Evolutionary conservation across 2,329 filamentous ascomycete species (phyloP).

Genomic region (Penicillium freii): DNA sequence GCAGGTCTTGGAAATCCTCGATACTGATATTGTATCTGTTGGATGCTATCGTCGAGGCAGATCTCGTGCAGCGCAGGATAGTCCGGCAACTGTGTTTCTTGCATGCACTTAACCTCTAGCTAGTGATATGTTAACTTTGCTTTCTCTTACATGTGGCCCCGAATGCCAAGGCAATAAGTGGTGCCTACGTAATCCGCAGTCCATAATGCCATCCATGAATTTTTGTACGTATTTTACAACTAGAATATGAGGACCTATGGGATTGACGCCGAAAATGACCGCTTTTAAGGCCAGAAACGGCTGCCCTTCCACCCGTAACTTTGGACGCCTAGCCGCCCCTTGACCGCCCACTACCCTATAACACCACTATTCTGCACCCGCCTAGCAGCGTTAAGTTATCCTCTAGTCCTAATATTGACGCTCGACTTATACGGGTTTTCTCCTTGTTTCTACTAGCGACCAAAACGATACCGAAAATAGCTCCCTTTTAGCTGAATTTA

Average conservation of each 20-base stretch:
- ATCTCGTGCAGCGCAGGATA: no score
- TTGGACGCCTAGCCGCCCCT: conserved; percentile 3
- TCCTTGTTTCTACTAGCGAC: conserved; percentile 14
- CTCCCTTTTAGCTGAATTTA: conserved; percentile 11
- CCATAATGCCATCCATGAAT: neutral
- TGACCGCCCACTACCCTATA: conserved; percentile 13
- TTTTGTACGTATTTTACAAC: neutral
- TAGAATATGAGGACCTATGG: no score
- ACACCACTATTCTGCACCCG: conserved; percentile 19
- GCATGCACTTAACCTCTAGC: neutral
- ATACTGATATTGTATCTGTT: no score
- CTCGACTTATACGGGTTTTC: conserved; percentile 8
- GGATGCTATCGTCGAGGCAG: no score
- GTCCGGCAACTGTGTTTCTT: no score
- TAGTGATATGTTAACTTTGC: neutral
- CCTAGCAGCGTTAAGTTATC: conserved; percentile 16
- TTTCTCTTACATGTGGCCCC: neutral
- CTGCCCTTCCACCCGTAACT: no score
- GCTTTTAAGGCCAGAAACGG: no score
- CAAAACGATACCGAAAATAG: conserved; percentile 22
- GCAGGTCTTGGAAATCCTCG: no score
- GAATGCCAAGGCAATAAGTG: neutral
- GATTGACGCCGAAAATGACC: no score
- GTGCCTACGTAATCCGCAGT: neutral
- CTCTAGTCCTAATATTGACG: conserved; percentile 5